These are phyloP conservation scores for Daldinia loculata DNA, from an alignment of 495 filamentous ascomycete genomes.

Conservation along the genomic window DNA sequence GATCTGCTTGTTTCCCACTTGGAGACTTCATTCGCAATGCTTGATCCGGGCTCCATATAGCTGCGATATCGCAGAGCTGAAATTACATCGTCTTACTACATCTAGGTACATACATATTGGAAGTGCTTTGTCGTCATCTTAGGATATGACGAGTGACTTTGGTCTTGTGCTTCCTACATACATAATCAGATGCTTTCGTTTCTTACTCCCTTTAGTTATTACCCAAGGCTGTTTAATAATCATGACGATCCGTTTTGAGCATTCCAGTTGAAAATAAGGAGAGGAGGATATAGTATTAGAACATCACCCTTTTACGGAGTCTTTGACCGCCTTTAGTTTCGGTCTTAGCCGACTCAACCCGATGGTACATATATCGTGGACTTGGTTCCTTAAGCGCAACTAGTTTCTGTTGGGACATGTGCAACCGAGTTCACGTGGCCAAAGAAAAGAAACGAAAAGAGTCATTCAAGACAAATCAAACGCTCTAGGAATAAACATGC, in stretches of 20 bases:
- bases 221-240: neutral
- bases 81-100: conserved; percentile 22
- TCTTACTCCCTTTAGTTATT: conserved; percentile 4
- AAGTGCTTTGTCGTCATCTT: neutral
- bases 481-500: conserved; percentile 11
- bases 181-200: neutral
- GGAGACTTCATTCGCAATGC: conserved; percentile 3
- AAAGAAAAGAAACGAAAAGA: neutral
- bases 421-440: conserved; percentile 27
- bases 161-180: neutral
- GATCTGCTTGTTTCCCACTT: neutral
- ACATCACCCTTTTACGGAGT: neutral
- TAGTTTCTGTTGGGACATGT: conserved; percentile 8
- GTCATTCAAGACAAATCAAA: conserved; percentile 9
- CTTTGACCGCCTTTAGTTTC: conserved; percentile 27
- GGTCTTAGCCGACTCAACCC: conserved; percentile 21
- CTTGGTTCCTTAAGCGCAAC: conserved; percentile 4
- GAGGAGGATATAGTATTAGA: neutral
- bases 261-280: neutral
- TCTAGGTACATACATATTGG: neutral
- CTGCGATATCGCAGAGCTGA: conserved; percentile 22
- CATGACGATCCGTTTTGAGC: neutral
- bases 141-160: neutral
- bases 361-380: neutral
- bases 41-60: neutral